Percentiles rank a stretch among this genome's conserved stretches.
Evolutionary conservation across 2,329 filamentous ascomycete genomes (phyloP).

Genomic region (Colletotrichum euphorbiae): DNA sequence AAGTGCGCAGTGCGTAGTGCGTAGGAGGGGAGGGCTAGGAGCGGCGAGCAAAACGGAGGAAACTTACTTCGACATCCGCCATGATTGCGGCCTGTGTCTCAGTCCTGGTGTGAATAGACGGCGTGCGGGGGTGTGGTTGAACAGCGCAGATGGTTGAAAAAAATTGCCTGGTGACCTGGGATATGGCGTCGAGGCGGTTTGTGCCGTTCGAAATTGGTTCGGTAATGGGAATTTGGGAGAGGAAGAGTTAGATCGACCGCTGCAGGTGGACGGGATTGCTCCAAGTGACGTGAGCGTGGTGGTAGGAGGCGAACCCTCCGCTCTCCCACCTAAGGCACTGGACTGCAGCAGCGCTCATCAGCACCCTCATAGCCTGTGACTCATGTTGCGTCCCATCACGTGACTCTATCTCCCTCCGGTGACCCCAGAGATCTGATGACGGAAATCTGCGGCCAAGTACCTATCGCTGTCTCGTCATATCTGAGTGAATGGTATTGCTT

Average conservation of each 20-base stretch:
- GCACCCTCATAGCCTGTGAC: constrained; percentile 13
- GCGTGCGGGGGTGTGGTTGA: constrained; percentile 20
- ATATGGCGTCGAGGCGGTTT: constrained; percentile 21
- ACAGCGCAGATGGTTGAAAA: constrained; percentile 12
- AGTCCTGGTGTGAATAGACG: constrained; percentile 29
- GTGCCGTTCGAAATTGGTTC: constrained; percentile 20
- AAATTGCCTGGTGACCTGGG: constrained; percentile 12
- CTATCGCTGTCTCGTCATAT: no score
- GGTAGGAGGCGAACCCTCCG: constrained; percentile 17
- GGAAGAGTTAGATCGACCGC: constrained; percentile 24
- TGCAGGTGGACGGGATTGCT: constrained; percentile 32
- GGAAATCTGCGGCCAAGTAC: no score
- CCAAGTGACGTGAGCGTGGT: constrained; percentile 37
- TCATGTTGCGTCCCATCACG: constrained; percentile 18
- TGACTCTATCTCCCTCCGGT: background rate
- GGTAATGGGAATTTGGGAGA: constrained; percentile 33
- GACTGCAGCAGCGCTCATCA: no score
- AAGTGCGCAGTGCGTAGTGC: constrained; percentile 29
- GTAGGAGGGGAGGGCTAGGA: constrained; percentile 36
- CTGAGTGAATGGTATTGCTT: no score
- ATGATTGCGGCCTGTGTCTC: constrained; percentile 45
- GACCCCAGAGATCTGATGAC: no score
- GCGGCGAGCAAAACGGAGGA: constrained; percentile 34
- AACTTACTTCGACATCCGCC: constrained; percentile 49
- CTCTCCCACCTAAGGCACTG: background rate